phyloP scores from a whole-genome alignment of 2,329 filamentous ascomycete species.

The Epichloe glyceriae region DNA sequence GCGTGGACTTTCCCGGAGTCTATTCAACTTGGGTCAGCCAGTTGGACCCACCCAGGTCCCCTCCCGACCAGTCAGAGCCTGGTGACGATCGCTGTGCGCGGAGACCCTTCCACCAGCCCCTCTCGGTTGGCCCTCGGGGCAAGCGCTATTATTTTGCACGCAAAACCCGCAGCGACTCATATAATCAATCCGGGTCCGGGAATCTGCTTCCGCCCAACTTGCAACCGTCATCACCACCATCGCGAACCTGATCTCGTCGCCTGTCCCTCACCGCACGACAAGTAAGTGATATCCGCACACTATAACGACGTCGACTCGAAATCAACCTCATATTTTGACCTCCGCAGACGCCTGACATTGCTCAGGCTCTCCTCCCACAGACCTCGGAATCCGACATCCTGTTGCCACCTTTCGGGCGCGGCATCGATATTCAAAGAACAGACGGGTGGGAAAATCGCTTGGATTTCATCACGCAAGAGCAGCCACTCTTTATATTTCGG shows the following conservation, averaged over 20 bases:
- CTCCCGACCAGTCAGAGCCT: too few species aligned
- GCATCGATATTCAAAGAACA: background rate
- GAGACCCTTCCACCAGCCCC: conserved; percentile 2
- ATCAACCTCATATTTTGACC: background rate
- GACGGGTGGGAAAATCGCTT: background rate
- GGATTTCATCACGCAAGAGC: background rate
- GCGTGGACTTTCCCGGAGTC: background rate
- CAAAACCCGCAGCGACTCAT: conserved; percentile 6
- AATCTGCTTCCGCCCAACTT: background rate
- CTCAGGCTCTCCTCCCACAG: too few species aligned
- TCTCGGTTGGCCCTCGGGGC: conserved; percentile 1
- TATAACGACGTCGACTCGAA: background rate
- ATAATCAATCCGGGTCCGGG: background rate
- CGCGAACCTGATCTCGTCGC: background rate
- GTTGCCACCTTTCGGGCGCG: too few species aligned
- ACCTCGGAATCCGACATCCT: too few species aligned
- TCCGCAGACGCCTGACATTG: background rate
- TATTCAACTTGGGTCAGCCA: background rate
- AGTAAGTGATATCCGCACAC: background rate
- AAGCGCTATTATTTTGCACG: background rate
- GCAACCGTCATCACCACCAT: conserved; percentile 2
- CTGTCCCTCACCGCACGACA: background rate
- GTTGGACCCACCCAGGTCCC: background rate
- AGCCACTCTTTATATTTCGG: background rate
- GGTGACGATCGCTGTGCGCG: background rate